Evolutionary conservation across 768 basidiomycete genomes (phyloP).

Genomic region (Pholiota molesta): DNA sequence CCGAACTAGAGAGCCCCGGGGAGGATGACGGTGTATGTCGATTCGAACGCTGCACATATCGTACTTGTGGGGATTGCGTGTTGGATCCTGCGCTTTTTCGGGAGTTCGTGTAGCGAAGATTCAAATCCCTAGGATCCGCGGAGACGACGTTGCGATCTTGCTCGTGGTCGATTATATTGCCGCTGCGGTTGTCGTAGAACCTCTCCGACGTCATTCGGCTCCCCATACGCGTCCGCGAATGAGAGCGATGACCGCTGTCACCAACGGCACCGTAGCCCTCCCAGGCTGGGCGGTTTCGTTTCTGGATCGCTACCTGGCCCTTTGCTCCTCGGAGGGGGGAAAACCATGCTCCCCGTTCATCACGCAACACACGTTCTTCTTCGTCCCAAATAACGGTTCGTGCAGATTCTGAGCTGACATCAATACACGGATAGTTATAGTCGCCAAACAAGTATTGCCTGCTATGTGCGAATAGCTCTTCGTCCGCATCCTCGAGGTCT

Average conservation of each 20-base stretch:
- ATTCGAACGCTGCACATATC: conserved; percentile 10
- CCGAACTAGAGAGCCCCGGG: conserved; percentile 24
- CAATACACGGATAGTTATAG: conserved; percentile 88
- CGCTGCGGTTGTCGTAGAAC: conserved; percentile 21
- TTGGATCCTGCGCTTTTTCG: conserved; percentile 20
- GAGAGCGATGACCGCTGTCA: conserved; percentile 22
- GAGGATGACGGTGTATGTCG: conserved; percentile 22
- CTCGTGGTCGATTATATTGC: conserved; percentile 51
- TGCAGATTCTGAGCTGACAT: conserved; percentile 80
- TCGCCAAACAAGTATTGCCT: conserved; percentile 86
- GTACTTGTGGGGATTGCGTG: conserved; percentile 26
- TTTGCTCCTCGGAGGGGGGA: conserved; percentile 56
- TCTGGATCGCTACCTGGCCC: conserved; percentile 42
- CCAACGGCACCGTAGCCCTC: conserved; percentile 63
- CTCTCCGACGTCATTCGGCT: conserved; percentile 9
- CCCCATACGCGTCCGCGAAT: conserved; percentile 20
- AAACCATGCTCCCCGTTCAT: conserved; percentile 76
- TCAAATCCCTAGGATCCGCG: conserved; percentile 39
- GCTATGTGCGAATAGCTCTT: conserved; percentile 76
- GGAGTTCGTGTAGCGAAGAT: conserved; percentile 48
- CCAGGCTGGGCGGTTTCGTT: conserved; percentile 44
- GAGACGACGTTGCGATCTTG: conserved; percentile 34
- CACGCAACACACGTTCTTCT: conserved; percentile 80
- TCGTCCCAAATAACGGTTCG: conserved; percentile 73
- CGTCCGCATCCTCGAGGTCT: conserved; percentile 69